Conservation (phyloP, 1,284 basidiomycete genomes). For the Ganoderma leucocontextum region DNA sequence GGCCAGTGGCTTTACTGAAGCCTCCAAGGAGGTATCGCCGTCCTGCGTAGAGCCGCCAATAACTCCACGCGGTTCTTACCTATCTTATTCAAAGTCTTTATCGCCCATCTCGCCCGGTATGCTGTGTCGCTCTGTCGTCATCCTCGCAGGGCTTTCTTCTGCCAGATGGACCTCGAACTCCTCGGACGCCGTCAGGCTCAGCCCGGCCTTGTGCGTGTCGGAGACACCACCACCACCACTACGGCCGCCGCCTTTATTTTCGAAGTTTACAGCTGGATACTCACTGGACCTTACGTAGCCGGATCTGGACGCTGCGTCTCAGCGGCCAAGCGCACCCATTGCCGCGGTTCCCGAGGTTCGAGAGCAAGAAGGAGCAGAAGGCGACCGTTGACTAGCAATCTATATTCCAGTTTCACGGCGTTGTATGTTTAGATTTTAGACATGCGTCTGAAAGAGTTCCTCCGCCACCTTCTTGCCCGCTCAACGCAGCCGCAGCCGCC, state of each 20-base stretch:
- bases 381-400: background rate
- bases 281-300: conserved; percentile 35
- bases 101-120: background rate
- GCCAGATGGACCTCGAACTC: conserved; percentile 14
- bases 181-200: background rate
- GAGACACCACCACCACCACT: background rate
- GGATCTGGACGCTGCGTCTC: conserved; percentile 34
- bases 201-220: background rate
- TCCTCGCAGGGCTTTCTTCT: background rate
- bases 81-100: no score
- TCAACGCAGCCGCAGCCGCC: no score
- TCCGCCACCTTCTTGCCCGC: no score
- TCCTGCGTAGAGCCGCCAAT: no score
- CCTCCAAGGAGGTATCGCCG: no score
- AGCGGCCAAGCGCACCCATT: conserved; percentile 36
- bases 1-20: no score
- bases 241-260: conserved; percentile 36
- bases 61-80: no score
- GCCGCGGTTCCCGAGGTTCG: conserved; percentile 61
- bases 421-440: no score
- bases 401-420: no score
- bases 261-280: conserved; percentile 9
- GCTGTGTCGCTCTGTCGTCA: background rate
- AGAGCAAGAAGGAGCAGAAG: conserved; percentile 62
- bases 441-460: no score